Conservation (phyloP, 306 rosid species). For the Rosa persica region DNA sequence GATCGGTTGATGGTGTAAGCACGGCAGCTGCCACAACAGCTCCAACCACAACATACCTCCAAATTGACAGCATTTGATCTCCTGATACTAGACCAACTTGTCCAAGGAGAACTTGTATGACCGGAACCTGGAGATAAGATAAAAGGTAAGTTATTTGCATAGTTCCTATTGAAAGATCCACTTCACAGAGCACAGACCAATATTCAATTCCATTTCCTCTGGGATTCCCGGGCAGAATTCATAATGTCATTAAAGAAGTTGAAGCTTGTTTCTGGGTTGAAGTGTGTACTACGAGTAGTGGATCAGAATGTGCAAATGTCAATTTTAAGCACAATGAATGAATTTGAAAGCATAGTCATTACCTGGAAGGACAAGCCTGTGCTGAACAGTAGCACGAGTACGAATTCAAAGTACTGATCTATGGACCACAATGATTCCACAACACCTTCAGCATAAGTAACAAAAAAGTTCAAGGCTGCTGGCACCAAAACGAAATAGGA, state of each 20-base stretch:
- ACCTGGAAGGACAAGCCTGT: constrained; percentile 99
- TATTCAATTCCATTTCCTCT: background rate
- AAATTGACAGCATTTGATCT: constrained; percentile 90
- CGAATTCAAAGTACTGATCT: constrained; percentile 95
- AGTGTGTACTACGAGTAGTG: background rate
- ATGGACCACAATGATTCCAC: constrained; percentile 98
- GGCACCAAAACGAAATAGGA: constrained; percentile 83
- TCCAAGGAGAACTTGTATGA: constrained; percentile 76
- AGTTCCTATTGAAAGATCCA: background rate
- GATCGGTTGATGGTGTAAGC: constrained; percentile 87
- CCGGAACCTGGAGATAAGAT: constrained; percentile 63
- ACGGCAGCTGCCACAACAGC: constrained; percentile 90
- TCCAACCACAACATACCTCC: constrained; percentile 97
- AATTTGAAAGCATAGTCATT: constrained; percentile 15
- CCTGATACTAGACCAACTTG: constrained; percentile 84
- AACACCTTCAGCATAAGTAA: constrained; percentile 84
- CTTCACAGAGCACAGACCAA: background rate
- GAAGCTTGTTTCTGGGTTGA: background rate
- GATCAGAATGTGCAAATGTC: background rate
- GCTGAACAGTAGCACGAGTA: constrained; percentile 95
- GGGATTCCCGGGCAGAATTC: background rate
- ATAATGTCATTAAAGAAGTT: background rate
- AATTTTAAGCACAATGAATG: background rate
- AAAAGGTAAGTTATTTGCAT: background rate
- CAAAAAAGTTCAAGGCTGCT: constrained; percentile 90